Base-by-base conservation (phyloP, 164 flowering plant species). In the Vitis riparia region DNA sequence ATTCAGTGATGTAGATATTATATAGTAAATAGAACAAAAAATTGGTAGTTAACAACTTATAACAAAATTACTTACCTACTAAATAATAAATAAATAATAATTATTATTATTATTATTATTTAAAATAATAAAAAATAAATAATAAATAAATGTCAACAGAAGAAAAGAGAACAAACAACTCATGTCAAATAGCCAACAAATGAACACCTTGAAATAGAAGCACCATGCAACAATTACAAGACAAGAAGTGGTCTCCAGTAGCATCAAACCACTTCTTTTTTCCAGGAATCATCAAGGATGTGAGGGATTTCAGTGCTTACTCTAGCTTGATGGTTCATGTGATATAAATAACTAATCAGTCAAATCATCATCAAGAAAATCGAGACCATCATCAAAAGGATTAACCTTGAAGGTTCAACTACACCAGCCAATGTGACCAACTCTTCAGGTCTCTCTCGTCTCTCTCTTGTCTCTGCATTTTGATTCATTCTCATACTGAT, bases 341-440 rank as follows among this genome's bases (percentile, higher is more conserved):
- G 27, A 23, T 4, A 14, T n/a, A 8, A 62, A 29, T 7, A 51
- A 77, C 62, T 81, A 85, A 70, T 85, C 86, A 53, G 82, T 82
- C 75, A 81, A 76, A 73, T 82, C 82, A 69, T 85, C 90, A 63
- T 87, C 94, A 50, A 87, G 74, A 71, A 89, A 86, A 74, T 87
- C 83, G 19, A 84, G 84, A 81, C 77, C 83, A 55, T 79, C 81
- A 66, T 81, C 85, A 48, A 71, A 76, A 68, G 77, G 82, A 53
- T 65, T 73, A 77, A 71, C 76, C 44, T 71, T 82, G 50, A 73
- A 59, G 84, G 81, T 71, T 78, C 84, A 68, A 77, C 66, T n/a
- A 67, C 70, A 48, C 55, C 27, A 51, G 74, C 57, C 64, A 76
- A 56, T 12, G 67, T 13, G 15, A 66, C 67, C 71, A 77, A 68